phyloP scores from a whole-genome alignment of 306 rosid species.

The Casuarina equisetifolia region DNA sequence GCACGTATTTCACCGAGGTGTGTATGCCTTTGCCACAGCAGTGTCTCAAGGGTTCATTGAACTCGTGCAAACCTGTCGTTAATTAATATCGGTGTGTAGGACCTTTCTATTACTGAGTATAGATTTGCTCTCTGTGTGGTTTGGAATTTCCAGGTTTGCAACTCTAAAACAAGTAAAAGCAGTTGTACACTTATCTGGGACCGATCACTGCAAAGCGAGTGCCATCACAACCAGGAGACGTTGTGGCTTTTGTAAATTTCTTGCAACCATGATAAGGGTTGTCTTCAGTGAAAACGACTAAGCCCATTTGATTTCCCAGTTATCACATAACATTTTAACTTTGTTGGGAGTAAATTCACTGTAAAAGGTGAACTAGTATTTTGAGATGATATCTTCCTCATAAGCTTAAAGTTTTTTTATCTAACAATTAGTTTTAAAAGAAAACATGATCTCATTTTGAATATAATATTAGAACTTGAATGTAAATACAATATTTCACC shows the following conservation, averaged over 20 bases:
- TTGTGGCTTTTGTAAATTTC: neutral
- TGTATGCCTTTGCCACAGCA: neutral
- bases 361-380: too few relatives aligned
- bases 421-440: too few relatives aligned
- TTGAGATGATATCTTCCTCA: too few relatives aligned
- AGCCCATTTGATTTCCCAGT: too few relatives aligned
- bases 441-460: too few relatives aligned
- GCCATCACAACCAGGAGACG: neutral
- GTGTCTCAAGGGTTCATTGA: neutral
- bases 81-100: neutral
- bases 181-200: neutral
- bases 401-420: too few relatives aligned
- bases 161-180: neutral
- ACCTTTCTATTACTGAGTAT: neutral
- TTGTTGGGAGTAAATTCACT: too few relatives aligned
- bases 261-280: neutral
- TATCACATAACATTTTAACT: too few relatives aligned
- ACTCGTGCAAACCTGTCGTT: neutral
- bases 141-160: neutral
- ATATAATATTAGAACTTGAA: too few relatives aligned
- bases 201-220: neutral
- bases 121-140: constrained; percentile 3
- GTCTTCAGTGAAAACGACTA: neutral
- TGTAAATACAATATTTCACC: too few relatives aligned
- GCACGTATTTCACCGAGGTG: neutral